phyloP scores from a whole-genome alignment of 164 flowering plant genomes.

The Kalanchoe fedtschenkoi region DNA sequence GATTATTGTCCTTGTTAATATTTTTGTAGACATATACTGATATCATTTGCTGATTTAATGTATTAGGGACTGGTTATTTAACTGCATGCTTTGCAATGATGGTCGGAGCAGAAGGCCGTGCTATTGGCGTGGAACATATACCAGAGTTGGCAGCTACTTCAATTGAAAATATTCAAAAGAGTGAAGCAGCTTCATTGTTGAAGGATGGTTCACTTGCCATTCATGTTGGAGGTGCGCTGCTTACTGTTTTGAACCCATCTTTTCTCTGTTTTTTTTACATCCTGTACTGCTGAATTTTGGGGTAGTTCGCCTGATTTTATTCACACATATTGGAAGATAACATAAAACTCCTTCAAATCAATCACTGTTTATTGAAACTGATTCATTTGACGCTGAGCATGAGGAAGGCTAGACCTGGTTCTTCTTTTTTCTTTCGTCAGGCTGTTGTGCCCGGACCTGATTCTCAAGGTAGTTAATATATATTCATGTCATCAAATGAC shows the following conservation, averaged over 20 bases:
- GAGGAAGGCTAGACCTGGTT: too few species aligned
- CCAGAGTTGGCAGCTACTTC: slow-evolving; percentile 69
- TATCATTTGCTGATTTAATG: slow-evolving; percentile 2
- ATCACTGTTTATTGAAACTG: not conserved
- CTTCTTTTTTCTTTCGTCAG: too few species aligned
- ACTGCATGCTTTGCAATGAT: slow-evolving; percentile 92
- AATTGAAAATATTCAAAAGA: slow-evolving; percentile 54
- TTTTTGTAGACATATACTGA: not conserved
- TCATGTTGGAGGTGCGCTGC: slow-evolving; percentile 70
- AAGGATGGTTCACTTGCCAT: slow-evolving; percentile 61
- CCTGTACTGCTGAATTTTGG: too few species aligned
- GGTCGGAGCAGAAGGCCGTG: slow-evolving; percentile 90
- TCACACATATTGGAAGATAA: too few species aligned
- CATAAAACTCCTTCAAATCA: too few species aligned
- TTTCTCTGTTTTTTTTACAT: too few species aligned
- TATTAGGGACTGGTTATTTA: slow-evolving; percentile 80
- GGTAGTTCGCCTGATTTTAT: too few species aligned
- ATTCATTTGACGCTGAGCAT: not conserved
- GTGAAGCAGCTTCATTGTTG: slow-evolving; percentile 65
- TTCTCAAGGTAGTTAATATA: too few species aligned
- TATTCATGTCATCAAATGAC: too few species aligned
- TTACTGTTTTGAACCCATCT: not conserved
- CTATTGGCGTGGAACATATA: slow-evolving; percentile 92
- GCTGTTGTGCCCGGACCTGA: too few species aligned
- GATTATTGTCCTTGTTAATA: not conserved